Evolutionary conservation across 441 rosid species (phyloP).

Genomic region (Gossypium lobatum): DNA sequence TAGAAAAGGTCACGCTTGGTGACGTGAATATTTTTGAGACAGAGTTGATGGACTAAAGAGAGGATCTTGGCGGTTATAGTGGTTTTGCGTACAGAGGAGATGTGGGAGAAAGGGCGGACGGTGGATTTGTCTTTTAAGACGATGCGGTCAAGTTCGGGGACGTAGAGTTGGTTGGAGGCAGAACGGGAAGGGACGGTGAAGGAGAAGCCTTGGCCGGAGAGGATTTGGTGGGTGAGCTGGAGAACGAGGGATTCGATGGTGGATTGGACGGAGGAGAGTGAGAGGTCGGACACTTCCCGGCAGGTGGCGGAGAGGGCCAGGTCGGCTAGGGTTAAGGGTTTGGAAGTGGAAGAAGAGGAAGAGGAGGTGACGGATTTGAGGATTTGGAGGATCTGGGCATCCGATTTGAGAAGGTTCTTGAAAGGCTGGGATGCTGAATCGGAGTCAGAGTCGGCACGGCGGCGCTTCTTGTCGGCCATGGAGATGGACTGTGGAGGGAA

Average conservation of each 20-base stretch:
- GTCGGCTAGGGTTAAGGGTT: slow-evolving; percentile 70
- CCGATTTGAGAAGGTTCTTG: slow-evolving; percentile 58
- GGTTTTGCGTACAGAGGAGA: slow-evolving; percentile 78
- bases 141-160: slow-evolving; percentile 97
- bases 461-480: slow-evolving; percentile 67
- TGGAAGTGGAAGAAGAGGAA: slow-evolving; percentile 48
- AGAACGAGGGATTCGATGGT: slow-evolving; percentile 66
- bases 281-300: slow-evolving; percentile 82
- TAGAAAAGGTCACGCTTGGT: slow-evolving; percentile 97
- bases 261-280: slow-evolving; percentile 78
- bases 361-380: slow-evolving; percentile 43
- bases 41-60: slow-evolving; percentile 79
- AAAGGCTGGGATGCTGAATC: slow-evolving; percentile 51
- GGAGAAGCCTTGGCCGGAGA: slow-evolving; percentile 80
- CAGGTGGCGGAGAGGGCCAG: slow-evolving; percentile 65
- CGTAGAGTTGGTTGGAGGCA: slow-evolving; percentile 87
- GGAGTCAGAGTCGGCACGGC: slow-evolving; percentile 42
- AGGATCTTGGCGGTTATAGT: slow-evolving; percentile 83
- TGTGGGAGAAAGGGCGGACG: slow-evolving; percentile 75
- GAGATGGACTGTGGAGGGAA: not conserved
- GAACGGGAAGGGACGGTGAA: slow-evolving; percentile 92
- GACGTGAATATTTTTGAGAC: slow-evolving; percentile 74
- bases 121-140: slow-evolving; percentile 89
- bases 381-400: slow-evolving; percentile 49
- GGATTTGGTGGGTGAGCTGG: slow-evolving; percentile 64